These are phyloP conservation scores for Saccharomycopsis sp. DNA, from an alignment of 805 yeast genomes.

Conservation along the genomic window DNA sequence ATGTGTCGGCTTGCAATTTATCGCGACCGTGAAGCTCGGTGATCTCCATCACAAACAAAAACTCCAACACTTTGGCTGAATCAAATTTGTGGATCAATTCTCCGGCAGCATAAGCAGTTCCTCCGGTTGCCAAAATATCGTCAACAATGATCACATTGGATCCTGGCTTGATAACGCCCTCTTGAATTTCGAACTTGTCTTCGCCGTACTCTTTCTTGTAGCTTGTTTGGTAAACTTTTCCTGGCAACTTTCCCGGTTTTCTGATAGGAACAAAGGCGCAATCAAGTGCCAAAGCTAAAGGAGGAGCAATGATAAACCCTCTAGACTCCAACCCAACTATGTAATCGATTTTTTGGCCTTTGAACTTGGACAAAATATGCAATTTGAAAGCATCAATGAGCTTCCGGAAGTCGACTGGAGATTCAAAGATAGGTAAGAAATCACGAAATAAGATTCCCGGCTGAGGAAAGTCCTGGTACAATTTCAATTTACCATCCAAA, in stretches of 20 bases:
- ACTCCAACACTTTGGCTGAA: slow-evolving; percentile 71
- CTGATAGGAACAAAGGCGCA: slow-evolving; percentile 95
- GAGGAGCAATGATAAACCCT: slow-evolving; percentile 95
- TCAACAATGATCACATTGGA: slow-evolving; percentile 84
- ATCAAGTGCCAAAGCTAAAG: slow-evolving; percentile 81
- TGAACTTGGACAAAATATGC: slow-evolving; percentile 52
- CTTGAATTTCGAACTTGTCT: slow-evolving; percentile 86
- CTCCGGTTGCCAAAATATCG: slow-evolving; percentile 97
- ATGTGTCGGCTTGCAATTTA: slow-evolving; percentile 77
- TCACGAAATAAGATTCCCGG: slow-evolving; percentile 95
- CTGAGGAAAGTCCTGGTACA: slow-evolving; percentile 90
- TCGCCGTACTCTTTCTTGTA: slow-evolving; percentile 89
- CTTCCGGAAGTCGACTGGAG: slow-evolving; percentile 74
- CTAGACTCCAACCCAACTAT: slow-evolving; percentile 94
- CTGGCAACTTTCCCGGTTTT: slow-evolving; percentile 94
- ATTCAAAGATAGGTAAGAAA: slow-evolving; percentile 86
- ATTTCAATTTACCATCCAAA: slow-evolving; percentile 50
- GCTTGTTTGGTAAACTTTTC: slow-evolving; percentile 62
- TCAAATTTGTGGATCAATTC: slow-evolving; percentile 55
- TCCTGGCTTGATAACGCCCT: slow-evolving; percentile 70
- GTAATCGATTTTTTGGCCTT: slow-evolving; percentile 64
- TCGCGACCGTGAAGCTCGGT: slow-evolving; percentile 93
- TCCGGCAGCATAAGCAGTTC: slow-evolving; percentile 93
- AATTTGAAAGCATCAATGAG: slow-evolving; percentile 72
- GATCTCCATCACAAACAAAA: slow-evolving; percentile 86